Percentiles rank a stretch among this genome's conserved stretches.
These are phyloP conservation scores for Vaccinium darrowii DNA, from an alignment of 148 eudicot genomes.

Conservation along the genomic window DNA sequence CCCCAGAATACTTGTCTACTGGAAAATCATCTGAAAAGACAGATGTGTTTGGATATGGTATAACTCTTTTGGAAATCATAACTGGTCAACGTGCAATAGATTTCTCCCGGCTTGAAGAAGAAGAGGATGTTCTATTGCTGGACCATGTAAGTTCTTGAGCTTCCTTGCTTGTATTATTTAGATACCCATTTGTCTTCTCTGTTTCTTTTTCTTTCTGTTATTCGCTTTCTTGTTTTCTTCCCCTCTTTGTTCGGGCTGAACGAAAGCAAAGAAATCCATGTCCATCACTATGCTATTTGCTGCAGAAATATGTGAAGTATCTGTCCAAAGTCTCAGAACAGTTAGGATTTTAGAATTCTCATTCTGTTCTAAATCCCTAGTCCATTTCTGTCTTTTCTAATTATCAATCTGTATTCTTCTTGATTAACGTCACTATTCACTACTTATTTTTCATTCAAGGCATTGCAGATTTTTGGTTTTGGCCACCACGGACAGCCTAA, in stretches of 20 bases:
- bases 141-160: slow-evolving; percentile 68
- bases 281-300: background rate
- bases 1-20: slow-evolving; percentile 89
- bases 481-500: background rate
- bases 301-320: background rate
- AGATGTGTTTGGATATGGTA: slow-evolving; percentile 93
- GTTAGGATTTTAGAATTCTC: background rate
- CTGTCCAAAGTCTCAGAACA: background rate
- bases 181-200: background rate
- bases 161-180: background rate
- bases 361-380: background rate
- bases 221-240: background rate
- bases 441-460: background rate
- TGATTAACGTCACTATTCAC: background rate
- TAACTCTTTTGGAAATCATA: slow-evolving; percentile 83
- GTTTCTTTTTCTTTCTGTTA: background rate
- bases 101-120: slow-evolving; percentile 90
- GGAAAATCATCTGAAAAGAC: slow-evolving; percentile 97
- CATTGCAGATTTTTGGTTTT: background rate
- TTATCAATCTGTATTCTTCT: background rate
- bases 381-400: background rate
- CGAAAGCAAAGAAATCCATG: background rate
- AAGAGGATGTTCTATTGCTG: slow-evolving; percentile 83
- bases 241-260: background rate
- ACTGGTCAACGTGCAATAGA: slow-evolving; percentile 96